Conservation (phyloP, 2,329 filamentous ascomycete genomes). For the Ophiostoma perfectum region DNA sequence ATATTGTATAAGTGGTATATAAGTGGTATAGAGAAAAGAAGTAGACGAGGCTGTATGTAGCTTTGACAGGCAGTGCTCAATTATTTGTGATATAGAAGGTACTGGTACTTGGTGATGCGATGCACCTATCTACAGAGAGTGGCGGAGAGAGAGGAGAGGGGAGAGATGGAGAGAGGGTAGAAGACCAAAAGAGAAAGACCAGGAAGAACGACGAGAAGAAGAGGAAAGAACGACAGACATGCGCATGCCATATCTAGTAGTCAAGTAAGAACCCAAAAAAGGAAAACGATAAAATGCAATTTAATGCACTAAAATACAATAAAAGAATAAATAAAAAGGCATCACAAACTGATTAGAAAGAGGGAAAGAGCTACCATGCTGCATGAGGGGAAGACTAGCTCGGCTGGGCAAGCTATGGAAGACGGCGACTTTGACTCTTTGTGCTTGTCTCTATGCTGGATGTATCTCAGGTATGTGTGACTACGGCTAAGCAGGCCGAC, state of each 20-base stretch:
- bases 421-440: neutral
- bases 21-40: neutral
- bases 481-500: neutral
- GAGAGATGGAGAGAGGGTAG: neutral
- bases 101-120: neutral
- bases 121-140: neutral
- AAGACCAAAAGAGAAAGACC: neutral
- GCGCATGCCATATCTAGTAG: neutral
- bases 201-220: neutral
- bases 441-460: neutral
- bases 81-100: neutral
- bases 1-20: neutral
- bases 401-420: neutral
- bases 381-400: neutral
- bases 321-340: neutral
- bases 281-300: neutral
- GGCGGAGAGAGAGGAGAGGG: neutral
- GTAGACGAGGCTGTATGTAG: neutral
- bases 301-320: neutral
- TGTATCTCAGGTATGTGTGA: no score
- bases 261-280: neutral
- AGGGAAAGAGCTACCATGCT: neutral
- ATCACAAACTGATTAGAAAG: slow-evolving; percentile 4
- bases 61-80: neutral
- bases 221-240: neutral